Evolutionary conservation across 371 early-diverging fungal species (phyloP).

Genomic region (Rhizopus sp.): DNA sequence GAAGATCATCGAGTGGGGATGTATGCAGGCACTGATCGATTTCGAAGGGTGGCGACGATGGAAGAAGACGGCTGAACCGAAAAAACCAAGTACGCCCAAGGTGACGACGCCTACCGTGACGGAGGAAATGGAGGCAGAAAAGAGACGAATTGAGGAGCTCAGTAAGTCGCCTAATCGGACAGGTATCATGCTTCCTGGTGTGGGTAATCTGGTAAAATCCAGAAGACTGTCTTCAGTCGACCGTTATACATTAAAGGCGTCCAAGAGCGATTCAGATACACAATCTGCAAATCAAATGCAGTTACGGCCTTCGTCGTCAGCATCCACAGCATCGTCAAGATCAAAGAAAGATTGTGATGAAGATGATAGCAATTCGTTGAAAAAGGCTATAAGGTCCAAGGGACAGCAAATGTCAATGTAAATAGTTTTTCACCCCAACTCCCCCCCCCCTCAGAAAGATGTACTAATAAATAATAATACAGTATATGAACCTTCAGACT

Average conservation of each 20-base stretch:
- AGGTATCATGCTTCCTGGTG: constrained; percentile 24
- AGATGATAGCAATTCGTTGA: too few relatives aligned
- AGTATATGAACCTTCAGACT: too few relatives aligned
- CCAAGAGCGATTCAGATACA: constrained; percentile 21
- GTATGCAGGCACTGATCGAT: constrained; percentile 91
- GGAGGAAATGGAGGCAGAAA: constrained; percentile 15
- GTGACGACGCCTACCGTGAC: background rate
- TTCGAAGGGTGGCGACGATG: constrained; percentile 81
- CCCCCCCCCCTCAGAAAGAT: too few relatives aligned
- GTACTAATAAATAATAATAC: too few relatives aligned
- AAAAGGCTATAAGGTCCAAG: too few relatives aligned
- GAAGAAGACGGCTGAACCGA: constrained; percentile 29
- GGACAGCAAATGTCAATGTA: too few relatives aligned
- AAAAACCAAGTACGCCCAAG: background rate
- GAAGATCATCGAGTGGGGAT: constrained; percentile 91
- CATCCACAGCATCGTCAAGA: background rate
- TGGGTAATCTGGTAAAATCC: constrained; percentile 13
- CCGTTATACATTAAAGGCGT: constrained; percentile 6
- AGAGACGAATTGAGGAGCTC: constrained; percentile 12
- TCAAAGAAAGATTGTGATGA: too few relatives aligned
- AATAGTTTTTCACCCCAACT: too few relatives aligned
- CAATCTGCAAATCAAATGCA: background rate
- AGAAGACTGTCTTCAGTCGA: constrained; percentile 4
- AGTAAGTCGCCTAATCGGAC: constrained; percentile 5
- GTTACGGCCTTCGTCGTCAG: background rate